Base-by-base conservation (phyloP, 2,329 filamentous ascomycete genomes). In the Phaeosphaeria sp. region DNA sequence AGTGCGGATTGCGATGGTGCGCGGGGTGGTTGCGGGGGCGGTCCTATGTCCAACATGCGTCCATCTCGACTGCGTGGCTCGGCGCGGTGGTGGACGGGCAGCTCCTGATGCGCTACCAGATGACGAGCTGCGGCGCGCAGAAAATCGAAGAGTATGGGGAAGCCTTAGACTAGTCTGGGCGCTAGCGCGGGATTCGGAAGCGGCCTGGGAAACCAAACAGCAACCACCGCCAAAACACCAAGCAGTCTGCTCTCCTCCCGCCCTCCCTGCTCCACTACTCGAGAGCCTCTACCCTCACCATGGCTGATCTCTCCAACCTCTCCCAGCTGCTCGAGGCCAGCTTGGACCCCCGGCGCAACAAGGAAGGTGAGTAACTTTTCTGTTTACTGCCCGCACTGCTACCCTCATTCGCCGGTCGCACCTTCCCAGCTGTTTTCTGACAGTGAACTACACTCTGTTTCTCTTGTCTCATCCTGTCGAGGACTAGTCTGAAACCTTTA, bases 251-350 rank as follows among this genome's bases (percentile, higher is more conserved):
- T 18, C 39, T 50, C 49, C 52, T 40, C 20, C 27, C 57, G 22
- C 33, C 27, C 52, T 27, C 52, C 53, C 20, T 2, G 17, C 3
- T 20, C 40, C 8, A 18, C 8, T 2, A 18, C 11, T 4, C 40
- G 30, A 6, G 27, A 27, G 44, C 2, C 30, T 9, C 49, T 48
- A 24, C 46, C 49, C 13, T 49, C 66, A 60, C 44, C 71, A 91
- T 90, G 87, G 84, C 87, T 69, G 83, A 87, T 76, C 80, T 89
- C 64, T 80, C 85, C 75, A 79, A 81, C 65, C 81, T 97, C 77
- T 90, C 92, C 63, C 88, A 92, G 84, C 86, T 98, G 78, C 88
- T 99, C 64, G 87, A 96, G 79, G 92, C 92, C 71, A 98, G 93
- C 71, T 86, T 98, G 72, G 92, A 97, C 79, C 92, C 92, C 18